Conservation (phyloP, 192 early-diverging fungal genomes). For the Phycomyces nitens region DNA sequence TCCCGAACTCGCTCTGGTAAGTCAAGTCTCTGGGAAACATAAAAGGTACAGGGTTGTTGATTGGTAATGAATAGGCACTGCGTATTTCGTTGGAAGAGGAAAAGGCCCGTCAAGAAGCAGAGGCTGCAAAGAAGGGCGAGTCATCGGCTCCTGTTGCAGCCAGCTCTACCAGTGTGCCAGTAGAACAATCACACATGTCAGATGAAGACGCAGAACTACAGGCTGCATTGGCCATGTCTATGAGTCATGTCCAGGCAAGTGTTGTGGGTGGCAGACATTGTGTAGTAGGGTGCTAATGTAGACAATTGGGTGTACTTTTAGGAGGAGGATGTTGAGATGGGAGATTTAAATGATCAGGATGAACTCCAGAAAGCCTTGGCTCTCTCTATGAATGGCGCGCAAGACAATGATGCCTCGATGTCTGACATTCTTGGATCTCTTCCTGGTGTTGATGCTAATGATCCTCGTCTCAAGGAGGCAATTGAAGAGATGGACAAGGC, state of each 20-base stretch:
- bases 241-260: conserved; percentile 31
- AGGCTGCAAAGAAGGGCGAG: conserved; percentile 41
- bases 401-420: conserved; percentile 43
- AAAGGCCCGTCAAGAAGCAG: conserved; percentile 80
- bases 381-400: conserved; percentile 63
- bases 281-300: background rate
- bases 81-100: conserved; percentile 97
- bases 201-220: conserved; percentile 48
- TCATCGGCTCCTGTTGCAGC: conserved; percentile 28
- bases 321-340: conserved; percentile 67
- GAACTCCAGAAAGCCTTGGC: conserved; percentile 67
- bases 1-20: conserved; percentile 85
- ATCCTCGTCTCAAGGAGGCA: conserved; percentile 74
- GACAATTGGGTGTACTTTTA: conserved; percentile 1
- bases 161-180: conserved; percentile 30
- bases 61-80: conserved; percentile 55
- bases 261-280: background rate
- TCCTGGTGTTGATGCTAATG: conserved; percentile 84
- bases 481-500: conserved; percentile 49
- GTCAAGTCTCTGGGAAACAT: background rate
- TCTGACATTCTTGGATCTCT: conserved; percentile 73
- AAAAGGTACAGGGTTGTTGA: background rate
- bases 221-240: conserved; percentile 70
- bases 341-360: conserved; percentile 66
- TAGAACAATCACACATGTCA: conserved; percentile 24